Base-by-base conservation (phyloP, 164 flowering plant genomes). In the Sextonia rubra region DNA sequence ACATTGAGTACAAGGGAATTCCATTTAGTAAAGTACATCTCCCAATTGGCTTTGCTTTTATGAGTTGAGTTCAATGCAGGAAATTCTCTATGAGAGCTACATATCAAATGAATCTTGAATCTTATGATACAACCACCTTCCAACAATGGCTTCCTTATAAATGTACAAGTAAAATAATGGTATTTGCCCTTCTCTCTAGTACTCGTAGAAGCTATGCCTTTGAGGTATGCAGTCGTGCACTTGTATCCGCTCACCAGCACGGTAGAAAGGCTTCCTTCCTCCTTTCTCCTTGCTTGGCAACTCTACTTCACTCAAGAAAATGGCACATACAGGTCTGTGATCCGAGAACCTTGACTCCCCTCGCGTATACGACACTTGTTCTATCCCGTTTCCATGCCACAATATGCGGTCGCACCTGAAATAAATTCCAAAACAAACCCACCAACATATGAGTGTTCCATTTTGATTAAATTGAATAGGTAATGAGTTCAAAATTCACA, bases 261-360 rank as follows among this genome's bases (percentile, higher is more conserved):
- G 32, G 17, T 72, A 56, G 29, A n/a, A 77, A 17, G 73, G 64
- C 8, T 76, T 74, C 65, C 74, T 55, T 29, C 67, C 60, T 25
- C 20, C 15, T 29, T 49, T 71, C 22, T 47, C 72, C 8, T 67
- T 64, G 25, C 26, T 64, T 9, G 22, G 69, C 73, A 76, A 30
- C 69, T 77, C 75, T 6, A 77, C 78, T 69, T 75, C 77, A 12
- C 75, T 64, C 64, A 75, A 62, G 69, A 95, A 95, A 1, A 86
- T 85, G 0, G 92, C 87, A 79, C 97, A 95, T 0, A 93, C 99
- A 0, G 99, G 98, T 69, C 97, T 82, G 78, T 95, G 99, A 77
- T 95, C 98, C 0, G 99, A 95, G 71, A 95, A 88, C 80, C 97
- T 89, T 18, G 99, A 95, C 71, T 95, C 99, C 9, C 91, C 92